Percentiles rank a stretch among this genome's conserved stretches.
Evolutionary conservation across 2,329 filamentous ascomycete species (phyloP).

Genomic region (Xylariaceae sp.): DNA sequence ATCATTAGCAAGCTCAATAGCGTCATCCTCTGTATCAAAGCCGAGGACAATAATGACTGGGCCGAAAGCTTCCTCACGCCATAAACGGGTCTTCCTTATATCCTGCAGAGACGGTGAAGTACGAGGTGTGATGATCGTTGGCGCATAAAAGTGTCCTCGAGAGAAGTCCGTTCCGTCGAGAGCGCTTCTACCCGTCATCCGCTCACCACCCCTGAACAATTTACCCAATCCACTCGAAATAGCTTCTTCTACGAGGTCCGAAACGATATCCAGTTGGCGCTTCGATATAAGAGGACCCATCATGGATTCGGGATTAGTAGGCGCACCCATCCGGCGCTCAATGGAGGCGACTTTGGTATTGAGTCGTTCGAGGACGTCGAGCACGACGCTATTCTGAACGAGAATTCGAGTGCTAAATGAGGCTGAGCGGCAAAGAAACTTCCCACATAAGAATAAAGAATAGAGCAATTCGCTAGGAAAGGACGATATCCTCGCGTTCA

Average conservation of each 20-base stretch:
- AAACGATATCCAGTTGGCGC: slow-evolving; percentile 61
- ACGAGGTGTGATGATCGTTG: slow-evolving; percentile 62
- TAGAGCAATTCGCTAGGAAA: too few relatives aligned
- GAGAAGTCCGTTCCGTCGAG: slow-evolving; percentile 50
- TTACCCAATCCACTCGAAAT: slow-evolving; percentile 45
- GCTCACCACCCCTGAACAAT: slow-evolving; percentile 42
- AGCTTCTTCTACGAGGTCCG: slow-evolving; percentile 62
- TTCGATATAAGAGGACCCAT: slow-evolving; percentile 63
- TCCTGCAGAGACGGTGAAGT: slow-evolving; percentile 48
- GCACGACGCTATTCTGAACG: slow-evolving; percentile 64
- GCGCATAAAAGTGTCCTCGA: slow-evolving; percentile 71
- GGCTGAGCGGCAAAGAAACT: too few relatives aligned
- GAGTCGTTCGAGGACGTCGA: slow-evolving; percentile 61
- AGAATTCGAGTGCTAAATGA: slow-evolving; percentile 71
- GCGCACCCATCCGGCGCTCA: slow-evolving; percentile 51
- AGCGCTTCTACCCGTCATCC: slow-evolving; percentile 43
- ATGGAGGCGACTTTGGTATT: slow-evolving; percentile 59
- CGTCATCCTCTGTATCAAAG: slow-evolving; percentile 71
- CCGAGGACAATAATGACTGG: slow-evolving; percentile 72
- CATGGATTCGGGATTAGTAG: slow-evolving; percentile 51
- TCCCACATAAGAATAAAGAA: too few relatives aligned
- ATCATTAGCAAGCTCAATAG: slow-evolving; percentile 66
- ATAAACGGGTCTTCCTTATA: slow-evolving; percentile 67
- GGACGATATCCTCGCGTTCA: too few relatives aligned
- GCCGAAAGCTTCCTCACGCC: slow-evolving; percentile 79